phyloP scores from a whole-genome alignment of 805 yeast species.

The Starmerella bacillaris region DNA sequence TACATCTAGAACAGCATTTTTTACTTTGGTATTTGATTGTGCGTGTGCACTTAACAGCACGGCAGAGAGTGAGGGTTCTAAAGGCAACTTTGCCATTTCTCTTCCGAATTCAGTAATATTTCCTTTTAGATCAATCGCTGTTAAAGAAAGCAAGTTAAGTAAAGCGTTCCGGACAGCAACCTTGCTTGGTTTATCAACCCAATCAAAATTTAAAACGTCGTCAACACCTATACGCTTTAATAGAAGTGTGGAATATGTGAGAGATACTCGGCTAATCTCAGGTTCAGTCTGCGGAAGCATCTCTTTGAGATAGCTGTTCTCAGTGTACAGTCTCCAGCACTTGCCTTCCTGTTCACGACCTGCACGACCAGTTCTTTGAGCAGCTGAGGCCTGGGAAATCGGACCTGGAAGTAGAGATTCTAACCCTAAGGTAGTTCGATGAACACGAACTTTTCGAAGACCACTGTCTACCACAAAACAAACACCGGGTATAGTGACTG shows the following conservation, averaged over 20 bases:
- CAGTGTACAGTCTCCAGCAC: constrained; percentile 68
- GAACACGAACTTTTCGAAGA: constrained; percentile 76
- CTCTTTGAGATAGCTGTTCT: constrained; percentile 36
- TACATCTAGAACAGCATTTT: constrained; percentile 62
- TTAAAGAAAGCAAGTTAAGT: constrained; percentile 55
- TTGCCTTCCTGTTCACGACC: constrained; percentile 94
- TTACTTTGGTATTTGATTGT: constrained; percentile 22
- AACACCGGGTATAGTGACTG: constrained; percentile 88
- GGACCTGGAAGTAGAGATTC: constrained; percentile 88
- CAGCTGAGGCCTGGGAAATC: constrained; percentile 82
- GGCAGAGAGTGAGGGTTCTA: constrained; percentile 81
- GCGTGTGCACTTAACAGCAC: constrained; percentile 59
- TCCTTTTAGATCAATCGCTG: constrained; percentile 64
- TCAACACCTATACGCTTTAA: constrained; percentile 67
- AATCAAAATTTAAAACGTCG: constrained; percentile 70
- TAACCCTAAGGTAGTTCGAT: constrained; percentile 83
- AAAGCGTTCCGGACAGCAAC: constrained; percentile 61
- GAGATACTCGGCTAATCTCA: constrained; percentile 74
- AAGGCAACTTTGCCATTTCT: constrained; percentile 73
- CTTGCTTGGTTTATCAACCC: constrained; percentile 83
- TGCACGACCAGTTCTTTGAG: constrained; percentile 96
- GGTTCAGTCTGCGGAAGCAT: constrained; percentile 76
- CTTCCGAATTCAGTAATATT: constrained; percentile 62
- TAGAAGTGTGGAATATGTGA: constrained; percentile 67
- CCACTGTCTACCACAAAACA: constrained; percentile 88